phyloP scores from a whole-genome alignment of 2,329 filamentous ascomycete species.

The Xylaria multiplex region DNA sequence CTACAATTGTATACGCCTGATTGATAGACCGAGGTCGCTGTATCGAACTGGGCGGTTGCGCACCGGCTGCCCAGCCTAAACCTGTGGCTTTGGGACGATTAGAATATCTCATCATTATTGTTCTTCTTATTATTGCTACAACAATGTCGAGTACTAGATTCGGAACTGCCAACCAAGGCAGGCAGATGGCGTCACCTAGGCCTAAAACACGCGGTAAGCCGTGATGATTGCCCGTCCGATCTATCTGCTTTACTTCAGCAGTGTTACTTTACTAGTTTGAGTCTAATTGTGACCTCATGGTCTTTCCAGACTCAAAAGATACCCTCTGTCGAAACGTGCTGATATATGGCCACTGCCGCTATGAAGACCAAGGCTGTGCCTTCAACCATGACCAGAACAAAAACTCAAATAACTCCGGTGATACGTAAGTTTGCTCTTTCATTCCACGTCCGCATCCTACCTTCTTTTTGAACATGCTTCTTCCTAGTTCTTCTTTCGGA shows the following conservation, averaged over 20 bases:
- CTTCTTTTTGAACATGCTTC: not conserved
- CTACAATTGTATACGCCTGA: slow-evolving; percentile 22
- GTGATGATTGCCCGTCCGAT: not conserved
- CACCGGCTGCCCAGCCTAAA: slow-evolving; percentile 36
- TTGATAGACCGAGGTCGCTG: slow-evolving; percentile 35
- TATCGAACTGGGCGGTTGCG: slow-evolving; percentile 42
- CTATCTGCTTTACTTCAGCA: not conserved
- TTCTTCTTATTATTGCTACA: slow-evolving; percentile 7
- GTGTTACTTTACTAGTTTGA: not conserved
- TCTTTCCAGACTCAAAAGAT: slow-evolving; percentile 77
- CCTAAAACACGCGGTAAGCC: slow-evolving; percentile 52
- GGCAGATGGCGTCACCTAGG: slow-evolving; percentile 51
- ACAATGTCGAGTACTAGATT: slow-evolving; percentile 50
- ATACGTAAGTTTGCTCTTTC: slow-evolving; percentile 47
- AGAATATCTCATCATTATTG: slow-evolving; percentile 18
- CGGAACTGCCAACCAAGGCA: slow-evolving; percentile 47
- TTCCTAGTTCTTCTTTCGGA: slow-evolving; percentile 1
- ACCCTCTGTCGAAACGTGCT: slow-evolving; percentile 91
- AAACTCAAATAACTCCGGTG: slow-evolving; percentile 53
- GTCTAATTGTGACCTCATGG: slow-evolving; percentile 36
- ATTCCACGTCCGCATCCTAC: not conserved
- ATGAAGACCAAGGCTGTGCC: slow-evolving; percentile 88
- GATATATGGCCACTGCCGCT: slow-evolving; percentile 93
- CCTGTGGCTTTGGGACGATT: slow-evolving; percentile 40
- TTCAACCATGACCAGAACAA: slow-evolving; percentile 87